These are phyloP conservation scores for Athelia sp. DNA, from an alignment of 1,284 basidiomycete genomes.

Conservation along the genomic window DNA sequence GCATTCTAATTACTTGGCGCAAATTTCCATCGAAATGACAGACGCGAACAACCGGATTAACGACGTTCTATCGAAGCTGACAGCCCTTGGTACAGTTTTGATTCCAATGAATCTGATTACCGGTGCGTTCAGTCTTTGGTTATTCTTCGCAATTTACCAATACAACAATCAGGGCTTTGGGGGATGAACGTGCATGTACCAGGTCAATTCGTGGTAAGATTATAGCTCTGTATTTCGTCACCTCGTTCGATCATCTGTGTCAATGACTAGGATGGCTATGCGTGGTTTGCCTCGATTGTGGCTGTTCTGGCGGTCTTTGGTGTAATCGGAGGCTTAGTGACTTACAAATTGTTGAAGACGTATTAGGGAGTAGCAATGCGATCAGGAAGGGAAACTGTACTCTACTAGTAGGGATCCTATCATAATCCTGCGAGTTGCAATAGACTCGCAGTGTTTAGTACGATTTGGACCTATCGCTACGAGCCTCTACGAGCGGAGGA, in stretches of 20 bases:
- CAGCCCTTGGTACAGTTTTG: slow-evolving; percentile 95
- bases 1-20: slow-evolving; percentile 98
- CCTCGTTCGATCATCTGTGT: neutral
- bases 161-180: slow-evolving; percentile 58
- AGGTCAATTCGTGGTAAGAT: slow-evolving; percentile 73
- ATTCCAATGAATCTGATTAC: slow-evolving; percentile 97
- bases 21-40: slow-evolving; percentile 99
- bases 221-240: slow-evolving; percentile 33
- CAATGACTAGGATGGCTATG: slow-evolving; percentile 34
- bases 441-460: no score
- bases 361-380: no score
- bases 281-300: slow-evolving; percentile 89
- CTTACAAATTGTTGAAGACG: slow-evolving; percentile 79
- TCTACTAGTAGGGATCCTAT: no score
- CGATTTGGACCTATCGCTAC: no score
- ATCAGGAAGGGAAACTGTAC: no score
- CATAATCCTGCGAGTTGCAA: no score
- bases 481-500: no score
- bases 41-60: slow-evolving; percentile 99
- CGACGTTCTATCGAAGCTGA: slow-evolving; percentile 97
- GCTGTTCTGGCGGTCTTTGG: slow-evolving; percentile 76
- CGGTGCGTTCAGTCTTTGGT: slow-evolving; percentile 41
- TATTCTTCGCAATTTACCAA: slow-evolving; percentile 7
- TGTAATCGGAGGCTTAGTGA: slow-evolving; percentile 75
- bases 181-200: slow-evolving; percentile 94